Base-by-base conservation (phyloP, 768 basidiomycete genomes). In the Lactifluus subvellereus region DNA sequence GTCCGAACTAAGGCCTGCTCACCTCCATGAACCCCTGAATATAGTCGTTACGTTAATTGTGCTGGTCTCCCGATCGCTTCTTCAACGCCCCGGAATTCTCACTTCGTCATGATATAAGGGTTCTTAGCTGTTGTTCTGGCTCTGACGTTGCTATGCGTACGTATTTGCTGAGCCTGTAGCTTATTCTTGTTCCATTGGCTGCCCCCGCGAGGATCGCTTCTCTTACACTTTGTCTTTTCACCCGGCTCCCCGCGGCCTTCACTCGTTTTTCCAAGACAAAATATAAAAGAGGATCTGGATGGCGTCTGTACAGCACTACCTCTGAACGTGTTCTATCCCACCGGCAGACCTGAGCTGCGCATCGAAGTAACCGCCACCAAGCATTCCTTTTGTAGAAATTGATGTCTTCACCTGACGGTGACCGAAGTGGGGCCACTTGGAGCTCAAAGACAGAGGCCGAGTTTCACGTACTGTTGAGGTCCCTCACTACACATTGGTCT, bases 221-320 rank as follows among this genome's bases (percentile, higher is more conserved):
- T 20, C 35, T 49, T 40, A 54, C 18, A 38, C 47, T 42, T 42
- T 40, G 47, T 35, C 22, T 43, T n/a, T 20, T 16, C 53, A 4
- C 6, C 59, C 37, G 52, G 22, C 60, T 60, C 37, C 38, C 54
- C 60, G 53, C 53, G 60, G 53, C 1, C 11, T 55, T 48, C 43
- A 16, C n/a, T 38, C 37, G 5, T 47, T 18, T 11, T 9, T 11
- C 27, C 13, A 51, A 7, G 11, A 32, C 6, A 27, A 27, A 30
- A 60, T 47, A 16, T n/a, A 47, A 33, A 20, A 33, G 59, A 55
- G 6, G 22, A 40, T n/a, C 43, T 27, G 10, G 52, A 27, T 20
- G 37, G 52, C 43, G 13, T 20, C 54, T 30, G 49, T 47, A 4
- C 2, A 11, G 7, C 53, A 38, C 10, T 47, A 54, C 33, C 35